Evolutionary conservation across 805 yeast species (phyloP).

Genomic region (Zygoascus biomembranicola): DNA sequence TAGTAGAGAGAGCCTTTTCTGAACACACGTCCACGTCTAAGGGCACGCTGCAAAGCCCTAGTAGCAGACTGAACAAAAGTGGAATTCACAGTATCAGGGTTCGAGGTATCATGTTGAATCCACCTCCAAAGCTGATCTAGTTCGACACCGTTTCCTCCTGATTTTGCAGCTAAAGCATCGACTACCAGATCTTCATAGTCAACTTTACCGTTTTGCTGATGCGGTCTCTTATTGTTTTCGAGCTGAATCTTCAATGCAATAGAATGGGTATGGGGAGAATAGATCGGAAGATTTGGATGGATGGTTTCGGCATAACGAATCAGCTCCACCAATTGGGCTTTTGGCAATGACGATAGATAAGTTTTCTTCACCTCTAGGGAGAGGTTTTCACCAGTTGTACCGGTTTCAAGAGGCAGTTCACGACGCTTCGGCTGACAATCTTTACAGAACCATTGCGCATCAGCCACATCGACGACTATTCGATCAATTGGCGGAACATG

Average conservation of each 20-base stretch:
- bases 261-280: conserved; percentile 30
- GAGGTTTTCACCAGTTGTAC: conserved; percentile 27
- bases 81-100: conserved; percentile 23
- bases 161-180: conserved; percentile 24
- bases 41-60: conserved; percentile 31
- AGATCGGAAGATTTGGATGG: conserved; percentile 31
- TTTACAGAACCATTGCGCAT: conserved; percentile 34
- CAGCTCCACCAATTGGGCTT: conserved; percentile 33
- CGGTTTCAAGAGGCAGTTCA: conserved; percentile 31
- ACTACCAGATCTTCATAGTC: conserved; percentile 30
- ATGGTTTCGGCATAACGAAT: conserved; percentile 31
- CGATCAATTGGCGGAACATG: conserved; percentile 34
- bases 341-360: conserved; percentile 30
- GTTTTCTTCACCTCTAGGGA: conserved; percentile 30
- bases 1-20: conserved; percentile 24
- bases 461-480: conserved; percentile 32
- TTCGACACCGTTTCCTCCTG: conserved; percentile 24
- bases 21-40: conserved; percentile 28
- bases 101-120: conserved; percentile 21
- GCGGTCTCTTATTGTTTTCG: conserved; percentile 21
- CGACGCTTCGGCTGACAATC: conserved; percentile 30
- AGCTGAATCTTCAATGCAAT: conserved; percentile 28
- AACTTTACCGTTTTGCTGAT: conserved; percentile 11
- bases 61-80: conserved; percentile 29
- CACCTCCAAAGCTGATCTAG: conserved; percentile 21